Conservation (phyloP, 495 filamentous ascomycete species). For the Trichocladium uniseriatum region DNA sequence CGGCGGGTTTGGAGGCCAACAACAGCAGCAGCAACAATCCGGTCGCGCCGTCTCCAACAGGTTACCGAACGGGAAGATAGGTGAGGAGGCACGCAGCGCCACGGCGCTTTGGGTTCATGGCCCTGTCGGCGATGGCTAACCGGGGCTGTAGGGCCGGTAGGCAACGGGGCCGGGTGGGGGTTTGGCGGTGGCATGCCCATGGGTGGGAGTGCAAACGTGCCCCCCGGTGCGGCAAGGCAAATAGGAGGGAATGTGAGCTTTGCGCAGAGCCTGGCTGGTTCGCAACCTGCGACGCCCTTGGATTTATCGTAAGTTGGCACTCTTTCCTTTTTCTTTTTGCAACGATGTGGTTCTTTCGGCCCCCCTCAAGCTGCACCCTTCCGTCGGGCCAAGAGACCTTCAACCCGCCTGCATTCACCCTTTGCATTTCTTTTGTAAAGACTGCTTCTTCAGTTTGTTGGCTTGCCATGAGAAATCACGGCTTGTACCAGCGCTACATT, state of each 20-base stretch:
- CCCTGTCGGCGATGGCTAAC: conserved; percentile 19
- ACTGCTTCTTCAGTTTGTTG: too few species aligned
- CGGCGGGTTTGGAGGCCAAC: conserved; percentile 54
- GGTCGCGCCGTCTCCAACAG: conserved; percentile 57
- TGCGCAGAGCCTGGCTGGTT: conserved; percentile 70
- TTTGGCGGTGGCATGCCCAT: conserved; percentile 60
- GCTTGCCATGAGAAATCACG: too few species aligned
- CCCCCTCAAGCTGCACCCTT: too few species aligned
- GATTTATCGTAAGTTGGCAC: conserved; percentile 71
- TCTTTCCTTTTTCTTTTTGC: conserved; percentile 7
- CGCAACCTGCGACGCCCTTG: conserved; percentile 63
- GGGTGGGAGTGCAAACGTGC: conserved; percentile 52
- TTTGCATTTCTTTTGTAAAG: too few species aligned
- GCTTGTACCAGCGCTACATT: too few species aligned
- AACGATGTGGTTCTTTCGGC: not conserved
- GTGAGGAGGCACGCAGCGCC: conserved; percentile 36
- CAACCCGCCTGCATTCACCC: too few species aligned
- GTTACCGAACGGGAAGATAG: conserved; percentile 67
- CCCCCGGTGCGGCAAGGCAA: conserved; percentile 37
- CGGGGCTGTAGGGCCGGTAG: conserved; percentile 34
- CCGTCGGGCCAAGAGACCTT: too few species aligned
- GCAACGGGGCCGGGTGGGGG: conserved; percentile 62
- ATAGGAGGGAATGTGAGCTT: conserved; percentile 64
- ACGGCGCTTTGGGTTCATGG: not conserved
- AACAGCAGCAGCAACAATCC: conserved; percentile 49